Base-by-base conservation (phyloP, 2,329 filamentous ascomycete genomes). In the Aotearoamyces nothofagi region DNA sequence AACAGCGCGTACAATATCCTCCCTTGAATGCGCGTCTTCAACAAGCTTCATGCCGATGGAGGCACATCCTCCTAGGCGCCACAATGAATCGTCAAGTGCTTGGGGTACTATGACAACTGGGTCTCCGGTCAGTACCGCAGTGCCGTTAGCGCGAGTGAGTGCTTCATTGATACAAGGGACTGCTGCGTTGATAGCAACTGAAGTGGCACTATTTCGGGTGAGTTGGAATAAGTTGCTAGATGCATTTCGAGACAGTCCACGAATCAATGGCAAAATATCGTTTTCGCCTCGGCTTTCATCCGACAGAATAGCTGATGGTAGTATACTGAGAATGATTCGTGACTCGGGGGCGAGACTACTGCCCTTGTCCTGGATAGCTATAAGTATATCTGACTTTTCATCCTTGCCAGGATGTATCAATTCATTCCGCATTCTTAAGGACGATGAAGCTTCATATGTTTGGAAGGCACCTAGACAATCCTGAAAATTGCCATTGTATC, bases 401-500 rank as follows among this genome's bases (percentile, higher is more conserved):
- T 92, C 83, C 46, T 84, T 92, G 9, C 84, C 86, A 2, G 82
- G 78, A 51, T 92, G 81, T 20, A 92, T 64, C 29, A 84, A 71
- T 47, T 98, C 90, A 43, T 96, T 96, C 25, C 87, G 78, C 30
- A 94, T 65, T 34, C 92, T 90, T 22, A 98, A 59, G 30, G 81
- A 76, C 5, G 90, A 87, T 1, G 90, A 96, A 5, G 90, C 87
- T 43, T 80, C 74, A 48, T 98, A 98, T 0, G 92, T 98, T 47
- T 96, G 84, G 45, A 98, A 92, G 2, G 84, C 87, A 4, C 92
- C 90, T 9, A 98, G 65, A 41, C 83, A 90, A 47, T 98, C 90
- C 53, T 98, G 90, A 42, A 92, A 93, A 48, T 98, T 98, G 10
- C 90, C 90, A 46, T 83, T 77, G 43, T 98, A 98, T 26, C 83